These are phyloP conservation scores for Chalaropsis ovoidea DNA, from an alignment of 2,329 filamentous ascomycete species.

Conservation along the genomic window DNA sequence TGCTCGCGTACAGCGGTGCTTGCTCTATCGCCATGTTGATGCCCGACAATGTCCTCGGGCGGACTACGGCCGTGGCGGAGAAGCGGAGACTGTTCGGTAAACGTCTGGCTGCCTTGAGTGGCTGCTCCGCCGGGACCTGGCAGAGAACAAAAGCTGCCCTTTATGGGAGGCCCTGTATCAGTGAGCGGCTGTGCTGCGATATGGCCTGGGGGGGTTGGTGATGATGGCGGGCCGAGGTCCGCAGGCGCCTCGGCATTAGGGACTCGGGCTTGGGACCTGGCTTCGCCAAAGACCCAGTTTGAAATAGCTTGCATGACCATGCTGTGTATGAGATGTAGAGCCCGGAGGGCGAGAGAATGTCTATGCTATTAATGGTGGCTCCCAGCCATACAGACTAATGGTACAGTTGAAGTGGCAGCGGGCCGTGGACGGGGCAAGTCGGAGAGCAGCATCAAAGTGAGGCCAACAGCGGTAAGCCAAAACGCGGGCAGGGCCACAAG, in stretches of 20 bases:
- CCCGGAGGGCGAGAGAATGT: too few relatives aligned
- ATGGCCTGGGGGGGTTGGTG: not conserved
- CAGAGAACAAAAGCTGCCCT: not conserved
- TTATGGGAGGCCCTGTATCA: not conserved
- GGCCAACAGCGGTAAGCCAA: too few relatives aligned
- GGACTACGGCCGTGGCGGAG: not conserved
- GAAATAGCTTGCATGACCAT: not conserved
- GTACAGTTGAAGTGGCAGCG: too few relatives aligned
- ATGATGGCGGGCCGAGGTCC: not conserved
- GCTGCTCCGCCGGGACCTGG: not conserved
- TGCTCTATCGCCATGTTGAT: not conserved
- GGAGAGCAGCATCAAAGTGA: not conserved
- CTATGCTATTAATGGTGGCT: too few relatives aligned
- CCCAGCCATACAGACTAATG: too few relatives aligned
- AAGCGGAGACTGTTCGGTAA: constrained; percentile 25
- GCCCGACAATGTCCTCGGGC: not conserved
- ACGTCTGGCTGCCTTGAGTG: not conserved
- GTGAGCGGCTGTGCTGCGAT: not conserved
- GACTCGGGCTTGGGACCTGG: not conserved
- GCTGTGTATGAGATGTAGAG: not conserved
- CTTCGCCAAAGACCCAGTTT: constrained; percentile 12
- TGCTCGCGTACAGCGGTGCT: not conserved
- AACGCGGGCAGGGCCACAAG: too few relatives aligned
- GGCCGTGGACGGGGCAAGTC: not conserved
- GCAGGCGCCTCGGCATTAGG: constrained; percentile 15